Conservation (phyloP, 495 filamentous ascomycete species). For the Penicillium antarcticum region DNA sequence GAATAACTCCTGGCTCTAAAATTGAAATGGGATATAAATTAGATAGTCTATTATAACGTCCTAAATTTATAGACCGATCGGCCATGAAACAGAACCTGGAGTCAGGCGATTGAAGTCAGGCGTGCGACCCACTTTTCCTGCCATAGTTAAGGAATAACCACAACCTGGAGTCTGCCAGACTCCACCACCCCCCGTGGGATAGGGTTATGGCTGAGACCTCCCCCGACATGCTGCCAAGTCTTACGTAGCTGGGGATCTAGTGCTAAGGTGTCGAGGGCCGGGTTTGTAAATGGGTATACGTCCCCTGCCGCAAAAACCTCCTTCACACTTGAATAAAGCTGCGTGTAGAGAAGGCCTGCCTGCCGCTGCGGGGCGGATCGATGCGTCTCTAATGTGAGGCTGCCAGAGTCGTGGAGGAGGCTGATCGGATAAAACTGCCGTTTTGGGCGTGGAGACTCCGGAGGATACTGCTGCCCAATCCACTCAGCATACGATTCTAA, state of each 20-base stretch:
- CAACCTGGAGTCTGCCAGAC: background rate
- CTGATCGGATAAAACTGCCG: too few species aligned
- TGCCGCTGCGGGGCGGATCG: background rate
- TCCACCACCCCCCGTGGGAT: background rate
- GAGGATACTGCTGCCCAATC: too few species aligned
- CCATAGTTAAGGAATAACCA: background rate
- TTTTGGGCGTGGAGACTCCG: too few species aligned
- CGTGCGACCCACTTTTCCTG: background rate
- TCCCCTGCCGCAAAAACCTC: conserved; percentile 3
- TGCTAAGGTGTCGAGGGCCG: background rate
- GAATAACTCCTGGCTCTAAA: background rate
- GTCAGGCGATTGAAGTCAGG: too few species aligned
- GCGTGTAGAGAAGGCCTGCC: conserved; percentile 1
- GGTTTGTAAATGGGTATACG: conserved; percentile 2
- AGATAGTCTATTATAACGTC: background rate
- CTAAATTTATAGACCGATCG: background rate
- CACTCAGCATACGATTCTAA: too few species aligned
- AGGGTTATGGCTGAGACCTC: background rate
- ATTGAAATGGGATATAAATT: background rate
- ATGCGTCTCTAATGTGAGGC: background rate
- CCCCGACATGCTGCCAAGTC: background rate
- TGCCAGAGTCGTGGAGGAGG: too few species aligned
- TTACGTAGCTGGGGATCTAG: background rate
- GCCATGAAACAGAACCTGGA: too few species aligned
- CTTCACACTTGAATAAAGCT: conserved; percentile 5